Evolutionary conservation across 768 basidiomycete species (phyloP), one percentile per base, ranked within the genome.

Genomic region (Lactarius sanguifluus): DNA sequence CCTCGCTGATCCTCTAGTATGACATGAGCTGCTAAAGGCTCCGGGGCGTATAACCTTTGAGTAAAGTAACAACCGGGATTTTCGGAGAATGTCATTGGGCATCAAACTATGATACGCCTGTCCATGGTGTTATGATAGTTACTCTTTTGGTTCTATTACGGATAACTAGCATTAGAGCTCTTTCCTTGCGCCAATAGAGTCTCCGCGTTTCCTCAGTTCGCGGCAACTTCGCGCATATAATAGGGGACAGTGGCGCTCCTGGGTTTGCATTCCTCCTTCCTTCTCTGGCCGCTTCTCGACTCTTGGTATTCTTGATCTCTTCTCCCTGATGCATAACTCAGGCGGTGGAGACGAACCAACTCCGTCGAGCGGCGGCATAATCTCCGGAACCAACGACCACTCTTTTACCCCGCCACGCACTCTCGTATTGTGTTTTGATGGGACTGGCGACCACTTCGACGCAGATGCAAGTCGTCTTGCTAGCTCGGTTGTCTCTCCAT

Each of bases 401-500:
- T 5, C 47, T 13, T 52, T 52, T 12, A 25, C 1, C 4, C 23
- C 12, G 25, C 23, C 67, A 8, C 70, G 88, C n/a, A 88, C 86
- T 0, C 70, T 89, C 1, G 81, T 91, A 1, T 80, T 91, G 3
- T 91, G 90, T 73, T 91, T 91, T 69, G 90, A 91, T 71, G 87
- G 75, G 16, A 75, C 75, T 65, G 86, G 86, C 4, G 85, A 88
- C 74, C 85, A 88, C 71, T 91, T 90, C 70, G 85, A 87, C 70
- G 73, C 80, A 36, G 86, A 89, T 68, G 89, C 87, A 64, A 30
- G 83, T 73, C 1, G 43, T 15, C 50, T 15, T 55, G 56, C 23
- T 36, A 16, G n/a, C 4, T 32, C 45, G 9, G 50, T 12, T 25
- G 43, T 56, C 40, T 30, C 13, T 58, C 8, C 34, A 7, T 15